phyloP scores from a whole-genome alignment of 805 yeast species.

The Ogataea salicorniae region DNA sequence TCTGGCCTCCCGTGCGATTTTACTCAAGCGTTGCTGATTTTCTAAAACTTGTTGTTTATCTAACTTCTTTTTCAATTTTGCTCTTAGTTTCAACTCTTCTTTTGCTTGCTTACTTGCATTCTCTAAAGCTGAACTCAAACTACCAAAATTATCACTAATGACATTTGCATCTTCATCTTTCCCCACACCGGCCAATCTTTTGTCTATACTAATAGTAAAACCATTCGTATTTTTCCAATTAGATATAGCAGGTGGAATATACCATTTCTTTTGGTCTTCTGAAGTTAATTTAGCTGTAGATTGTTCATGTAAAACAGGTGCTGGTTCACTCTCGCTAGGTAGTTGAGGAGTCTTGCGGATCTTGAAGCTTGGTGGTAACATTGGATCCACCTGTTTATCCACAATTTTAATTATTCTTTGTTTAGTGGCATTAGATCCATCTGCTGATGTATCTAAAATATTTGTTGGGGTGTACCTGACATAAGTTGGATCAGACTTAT shows the following conservation, averaged over 20 bases:
- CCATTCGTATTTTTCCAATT: constrained; percentile 96
- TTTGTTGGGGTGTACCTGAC: constrained; percentile 40
- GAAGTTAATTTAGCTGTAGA: constrained; percentile 50
- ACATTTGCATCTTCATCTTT: constrained; percentile 31
- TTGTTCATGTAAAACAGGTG: constrained; percentile 64
- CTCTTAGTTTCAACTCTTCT: constrained; percentile 47
- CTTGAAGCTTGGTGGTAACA: constrained; percentile 76
- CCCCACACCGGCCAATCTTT: constrained; percentile 57
- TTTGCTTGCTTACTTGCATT: constrained; percentile 60
- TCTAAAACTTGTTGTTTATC: constrained; percentile 46
- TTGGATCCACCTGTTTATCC: constrained; percentile 71
- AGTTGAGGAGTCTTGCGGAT: constrained; percentile 67
- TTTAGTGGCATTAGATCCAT: constrained; percentile 21
- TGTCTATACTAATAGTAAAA: constrained; percentile 74
- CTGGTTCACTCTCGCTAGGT: constrained; percentile 49
- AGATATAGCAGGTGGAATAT: constrained; percentile 85
- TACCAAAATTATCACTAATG: constrained; percentile 53
- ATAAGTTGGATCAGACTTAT: constrained; percentile 33
- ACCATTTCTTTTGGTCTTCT: constrained; percentile 77
- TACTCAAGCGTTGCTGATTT: constrained; percentile 46
- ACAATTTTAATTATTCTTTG: constrained; percentile 56
- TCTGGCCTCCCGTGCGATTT: constrained; percentile 46
- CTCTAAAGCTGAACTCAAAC: constrained; percentile 67
- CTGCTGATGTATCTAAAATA: constrained; percentile 23
- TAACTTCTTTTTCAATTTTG: constrained; percentile 41